Percentiles rank a stretch among this genome's conserved stretches.
These are phyloP conservation scores for barley (Hordeum vulgare) DNA, from an alignment of 176 grass and related monocot genomes.

Conservation along the genomic window DNA sequence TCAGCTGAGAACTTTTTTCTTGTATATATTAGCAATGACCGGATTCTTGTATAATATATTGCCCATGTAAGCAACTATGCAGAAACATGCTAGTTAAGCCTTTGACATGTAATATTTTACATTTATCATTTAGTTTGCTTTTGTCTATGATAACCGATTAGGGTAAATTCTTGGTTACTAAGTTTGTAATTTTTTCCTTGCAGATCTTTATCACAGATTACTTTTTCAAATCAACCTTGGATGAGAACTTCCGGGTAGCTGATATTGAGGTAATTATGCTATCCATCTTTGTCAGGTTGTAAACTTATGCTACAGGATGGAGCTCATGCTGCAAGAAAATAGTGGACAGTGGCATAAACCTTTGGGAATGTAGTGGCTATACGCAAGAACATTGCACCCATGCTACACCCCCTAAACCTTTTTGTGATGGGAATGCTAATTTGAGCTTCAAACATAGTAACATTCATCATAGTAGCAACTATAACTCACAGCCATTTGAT, in stretches of 20 bases:
- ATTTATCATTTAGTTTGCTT: background rate
- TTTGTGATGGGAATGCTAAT: background rate
- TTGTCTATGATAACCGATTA: background rate
- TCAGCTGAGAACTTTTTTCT: background rate
- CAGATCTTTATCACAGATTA: conserved; percentile 97
- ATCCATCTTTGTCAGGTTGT: background rate
- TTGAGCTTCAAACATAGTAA: background rate
- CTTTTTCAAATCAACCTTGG: conserved; percentile 85
- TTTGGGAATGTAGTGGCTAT: too few relatives aligned
- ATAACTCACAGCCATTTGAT: background rate
- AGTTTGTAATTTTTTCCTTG: conserved; percentile 13
- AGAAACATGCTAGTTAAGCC: background rate
- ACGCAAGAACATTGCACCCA: too few relatives aligned
- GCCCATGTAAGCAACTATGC: background rate
- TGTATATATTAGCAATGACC: background rate
- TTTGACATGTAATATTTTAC: background rate
- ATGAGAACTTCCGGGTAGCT: conserved; percentile 58
- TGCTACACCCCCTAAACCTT: background rate
- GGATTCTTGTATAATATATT: background rate
- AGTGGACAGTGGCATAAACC: background rate
- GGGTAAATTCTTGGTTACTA: background rate
- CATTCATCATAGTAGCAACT: background rate
- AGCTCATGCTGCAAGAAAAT: background rate
- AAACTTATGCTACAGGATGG: background rate
- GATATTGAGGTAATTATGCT: conserved; percentile 69